Base-by-base conservation (phyloP, 2,329 filamentous ascomycete species). In the Aspergillus quadricinctus region DNA sequence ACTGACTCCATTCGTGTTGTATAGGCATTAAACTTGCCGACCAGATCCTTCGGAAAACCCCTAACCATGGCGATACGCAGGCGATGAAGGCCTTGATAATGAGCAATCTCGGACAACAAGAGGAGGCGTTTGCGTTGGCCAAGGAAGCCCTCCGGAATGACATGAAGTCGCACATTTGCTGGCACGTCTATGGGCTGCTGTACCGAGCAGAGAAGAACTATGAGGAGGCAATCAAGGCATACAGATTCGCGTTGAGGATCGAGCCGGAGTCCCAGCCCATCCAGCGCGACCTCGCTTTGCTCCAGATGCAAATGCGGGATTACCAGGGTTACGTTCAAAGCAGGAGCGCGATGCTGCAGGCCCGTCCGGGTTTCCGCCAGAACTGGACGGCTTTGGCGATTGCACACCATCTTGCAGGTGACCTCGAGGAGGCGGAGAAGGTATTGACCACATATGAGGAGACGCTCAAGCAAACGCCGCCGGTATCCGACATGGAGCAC, bases 91-190 rank as follows among this genome's bases (percentile, higher is more conserved):
- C 94, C 55, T 81, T 99, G 64, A 97, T 97, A 65, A 85, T 97
- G 75, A 97, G 96, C 75, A 88, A 89, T 48, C 88, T 93, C 76
- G 91, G 92, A 65, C 93, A 96, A 77, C 87, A 88, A 29, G 91
- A 96, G 56, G 94, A 99, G 77, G 95, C 95, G 0, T 99, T 99
- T 73, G 85, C 87, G 48, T 82, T 99, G 57, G 93, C 90, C 69
- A 99, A 97, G 78, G 84, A 92, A 63, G 94, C 95, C 35, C 81
- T 99, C 66, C 92, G 88, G 64, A 91, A 92, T 68, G 92, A 97
- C 74, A 97, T 99, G 92, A 97, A 95, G 80, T 97, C 92, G 68
- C 93, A 97, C 77, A 92, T 99, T 68, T 97, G 92, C 81, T 99
- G 94, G 94, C 95, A 99, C 76, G 94, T 99, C 59, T 99, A 97